A percentile compares a stretch with the other conserved stretches of the same genome.
Evolutionary conservation across 345 rosid species (phyloP).

Genomic region (Pistacia atlantica): DNA sequence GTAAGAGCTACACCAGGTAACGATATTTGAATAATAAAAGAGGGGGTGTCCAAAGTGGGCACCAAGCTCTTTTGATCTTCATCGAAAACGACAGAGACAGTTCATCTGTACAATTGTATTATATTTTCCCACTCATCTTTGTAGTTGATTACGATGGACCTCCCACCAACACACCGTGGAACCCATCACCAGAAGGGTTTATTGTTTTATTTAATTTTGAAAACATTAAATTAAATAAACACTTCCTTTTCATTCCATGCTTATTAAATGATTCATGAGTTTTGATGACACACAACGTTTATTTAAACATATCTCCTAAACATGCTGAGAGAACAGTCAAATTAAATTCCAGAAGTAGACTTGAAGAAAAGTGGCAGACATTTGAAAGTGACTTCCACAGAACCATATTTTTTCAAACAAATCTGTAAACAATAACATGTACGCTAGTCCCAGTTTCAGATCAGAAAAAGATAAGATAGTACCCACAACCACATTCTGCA

Average conservation of each 20-base stretch:
- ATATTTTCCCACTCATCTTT: neutral
- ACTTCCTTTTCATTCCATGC: no score
- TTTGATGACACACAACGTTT: neutral
- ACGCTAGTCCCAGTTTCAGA: neutral
- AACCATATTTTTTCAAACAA: no score
- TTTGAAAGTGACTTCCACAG: neutral
- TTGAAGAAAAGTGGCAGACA: neutral
- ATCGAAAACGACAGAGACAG: slow-evolving; percentile 8
- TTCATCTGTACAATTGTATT: slow-evolving; percentile 7
- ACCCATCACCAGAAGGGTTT: neutral
- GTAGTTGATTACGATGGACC: neutral
- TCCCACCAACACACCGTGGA: neutral
- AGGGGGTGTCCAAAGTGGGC: neutral
- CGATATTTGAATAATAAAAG: neutral
- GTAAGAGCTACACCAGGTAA: slow-evolving; percentile 20
- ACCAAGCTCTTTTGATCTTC: no score
- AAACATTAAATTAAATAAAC: no score
- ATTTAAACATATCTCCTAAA: neutral
- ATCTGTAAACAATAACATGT: neutral
- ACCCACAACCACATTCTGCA: neutral
- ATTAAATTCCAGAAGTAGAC: neutral
- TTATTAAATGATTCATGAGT: no score
- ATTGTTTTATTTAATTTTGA: no score
- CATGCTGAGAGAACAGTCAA: neutral
- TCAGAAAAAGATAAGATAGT: neutral